Evolutionary conservation across 1,139 yeast species (phyloP), one percentile per base, ranked within the genome.

Genomic region (Fermentozyma sake): DNA sequence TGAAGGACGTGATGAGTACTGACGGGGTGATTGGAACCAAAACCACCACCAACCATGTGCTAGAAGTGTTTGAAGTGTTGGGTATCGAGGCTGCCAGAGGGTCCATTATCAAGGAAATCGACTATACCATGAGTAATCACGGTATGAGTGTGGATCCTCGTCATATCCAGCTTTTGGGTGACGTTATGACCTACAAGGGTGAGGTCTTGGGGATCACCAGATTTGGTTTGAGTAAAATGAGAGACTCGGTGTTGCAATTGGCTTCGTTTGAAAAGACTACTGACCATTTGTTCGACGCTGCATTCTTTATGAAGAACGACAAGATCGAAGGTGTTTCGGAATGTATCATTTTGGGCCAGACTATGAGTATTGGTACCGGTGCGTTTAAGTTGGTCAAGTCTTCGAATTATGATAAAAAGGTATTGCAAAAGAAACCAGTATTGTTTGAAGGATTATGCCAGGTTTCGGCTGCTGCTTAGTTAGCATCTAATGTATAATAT

Each of bases 91-190:
- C 99, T 1, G 98, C 98, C 1, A 73, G 99, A 55, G 68, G 87
- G 0, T 80, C 95, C 42, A 93, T 93, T 52, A 83, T 91, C 50
- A 79, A 79, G 40, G 98, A 93, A 65, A 91, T 93, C 55, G 95
- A 86, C 55, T 87, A 89, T 50, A 93, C 98, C 32, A 93, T 93
- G 99, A 80, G 95, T 57, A 86, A 87, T 58, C 98, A 93, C 68
- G 98, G 98, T 59, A 93, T 93, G 98, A 85, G 95, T 55, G 97
- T 93, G 33, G 99, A 93, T 68, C 98, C 98, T 38, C 95, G 99
- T 68, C 99, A 93, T 61, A 87, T 93, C 54, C 98, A 91, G 62
- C 66, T 93, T 29, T 65, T 93, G 39, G 98, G 98, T 39, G 99
- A 93, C 55, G 98, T 93, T 32, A 93, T 93, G 99, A 86, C 97